Evolutionary conservation across 495 filamentous ascomycete species (phyloP), one percentile per base, ranked within the genome.

Genomic region (Umbilicaria muhlenbergii): DNA sequence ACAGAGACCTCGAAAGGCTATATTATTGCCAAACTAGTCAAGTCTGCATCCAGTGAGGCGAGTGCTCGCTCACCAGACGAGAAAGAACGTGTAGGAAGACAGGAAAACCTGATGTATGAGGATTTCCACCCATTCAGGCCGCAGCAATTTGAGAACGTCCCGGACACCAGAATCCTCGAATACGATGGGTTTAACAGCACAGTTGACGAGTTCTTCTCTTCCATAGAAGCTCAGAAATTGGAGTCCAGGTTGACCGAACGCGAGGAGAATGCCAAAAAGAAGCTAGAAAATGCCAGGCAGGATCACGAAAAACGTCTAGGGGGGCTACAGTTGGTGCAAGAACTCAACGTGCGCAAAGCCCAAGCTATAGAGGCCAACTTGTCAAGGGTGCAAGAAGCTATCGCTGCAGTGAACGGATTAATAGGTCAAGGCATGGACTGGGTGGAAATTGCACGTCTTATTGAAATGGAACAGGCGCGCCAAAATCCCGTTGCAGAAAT

Each of bases 111-210:
- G 4, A 58, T 93, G 11, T 98, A 96, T 51, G 83, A 94, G 41
- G 91, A 98, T 49, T 95, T 94, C 55, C 89, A 95, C 54, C 91
- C 91, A 0, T 98, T 95, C 62, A 68, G 78, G 36, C 91, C 91
- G 0, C 69, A 71, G 24, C 91, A 98, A 52, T 86, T 93, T 51
- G 78, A 78, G 47, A 66, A 76, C 10, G 77, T 80, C 44, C 64
- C 77, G 3, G 60, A 63, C 0, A 66, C 74, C 18, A 72, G 71
- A 4, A 76, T 92, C 13, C 53, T 95, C 8, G 69, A 81, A 42
- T 86, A 84, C 51, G 73, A 84, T 2, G 80, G 80, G 42, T 93
- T 86, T 68, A 94, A 94, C 58, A 83, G 80, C 43, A 91, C 87
- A 0, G 86, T 93, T 0, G 91, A 98, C 52, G 83, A 93, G 48